Base-by-base conservation (phyloP, 768 basidiomycete genomes). In the Nidula microcarpa region DNA sequence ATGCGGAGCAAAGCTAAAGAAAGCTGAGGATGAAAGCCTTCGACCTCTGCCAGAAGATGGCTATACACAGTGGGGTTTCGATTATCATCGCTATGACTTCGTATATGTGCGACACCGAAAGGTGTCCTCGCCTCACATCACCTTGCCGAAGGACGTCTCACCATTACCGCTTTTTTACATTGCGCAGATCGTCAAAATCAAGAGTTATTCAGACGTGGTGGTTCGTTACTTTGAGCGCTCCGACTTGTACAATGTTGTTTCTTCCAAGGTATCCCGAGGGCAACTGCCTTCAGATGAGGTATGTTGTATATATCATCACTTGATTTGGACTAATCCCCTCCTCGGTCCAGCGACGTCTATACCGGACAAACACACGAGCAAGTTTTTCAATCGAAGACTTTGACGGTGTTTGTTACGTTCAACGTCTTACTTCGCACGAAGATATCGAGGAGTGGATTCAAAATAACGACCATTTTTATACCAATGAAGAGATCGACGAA, bases 81-180 rank as follows among this genome's bases (percentile, higher is more conserved):
- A 61, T 0, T 90, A 83, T 61, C 89, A 89, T 58, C 50, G 69
- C 7, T 48, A 75, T 44, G 89, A 89, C 55, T 88, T 81, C 55
- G 74, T 87, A 8, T 89, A 87, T 60, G 50, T 87, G 37, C 74
- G 71, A 39, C 67, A 68, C 23, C 23, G 23, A 30, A 30, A 30
- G 23, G 23, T 30, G 23, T 30, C 23, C 23, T 30, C 23, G 23
- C 23, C 23, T 3, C 4, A 30, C 23, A 30, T 41, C 39, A 41
- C 16, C 16, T 17, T 13, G 13, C 55, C 65, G 35, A 52, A 59
- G 11, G 57, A 58, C 9, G 52, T 62, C 13, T 59, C 53, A 23
- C 49, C 44, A 8, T 60, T 78, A 0, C 72, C 23, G 23, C 23
- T 30, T 30, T 30, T 85, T 43, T 62, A 71, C 5, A 80, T 90